Percentiles rank a stretch among this genome's conserved stretches.
Evolutionary conservation across 2,329 filamentous ascomycete species (phyloP).

Genomic region (Acrocalymma vagum): DNA sequence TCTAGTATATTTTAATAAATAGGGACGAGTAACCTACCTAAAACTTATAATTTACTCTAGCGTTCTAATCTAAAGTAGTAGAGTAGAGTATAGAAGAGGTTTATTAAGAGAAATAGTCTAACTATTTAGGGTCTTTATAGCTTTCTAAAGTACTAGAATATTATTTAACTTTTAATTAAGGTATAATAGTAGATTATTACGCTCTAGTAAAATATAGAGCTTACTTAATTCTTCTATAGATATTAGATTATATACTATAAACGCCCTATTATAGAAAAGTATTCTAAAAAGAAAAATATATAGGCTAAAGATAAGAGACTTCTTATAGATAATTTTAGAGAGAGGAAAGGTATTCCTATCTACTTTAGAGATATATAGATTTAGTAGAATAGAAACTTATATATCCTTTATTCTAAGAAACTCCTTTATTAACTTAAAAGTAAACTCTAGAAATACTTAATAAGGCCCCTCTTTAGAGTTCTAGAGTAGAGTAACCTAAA

Average conservation of each 20-base stretch:
- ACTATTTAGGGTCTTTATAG: slow-evolving; percentile 21
- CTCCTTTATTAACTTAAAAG: too few relatives aligned
- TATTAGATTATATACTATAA: slow-evolving; percentile 38
- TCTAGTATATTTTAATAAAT: slow-evolving; percentile 41
- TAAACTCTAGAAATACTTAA: too few relatives aligned
- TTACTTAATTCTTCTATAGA: slow-evolving; percentile 43
- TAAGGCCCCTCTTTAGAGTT: too few relatives aligned
- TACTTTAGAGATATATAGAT: too few relatives aligned
- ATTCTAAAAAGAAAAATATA: slow-evolving; percentile 36
- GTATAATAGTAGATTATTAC: slow-evolving; percentile 41
- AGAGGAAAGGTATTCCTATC: slow-evolving; percentile 34
- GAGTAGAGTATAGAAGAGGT: slow-evolving; percentile 21
- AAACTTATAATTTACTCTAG: slow-evolving; percentile 45
- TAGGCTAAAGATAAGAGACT: slow-evolving; percentile 37
- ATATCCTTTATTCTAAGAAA: too few relatives aligned
- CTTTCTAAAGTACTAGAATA: slow-evolving; percentile 41
- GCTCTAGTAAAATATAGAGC: slow-evolving; percentile 36
- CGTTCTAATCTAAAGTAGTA: slow-evolving; percentile 35
- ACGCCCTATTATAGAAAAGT: slow-evolving; percentile 40
- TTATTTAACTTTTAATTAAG: slow-evolving; percentile 41
- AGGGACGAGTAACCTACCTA: slow-evolving; percentile 38
- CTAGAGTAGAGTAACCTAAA: too few relatives aligned
- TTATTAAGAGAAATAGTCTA: slow-evolving; percentile 32
- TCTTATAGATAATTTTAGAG: slow-evolving; percentile 39
- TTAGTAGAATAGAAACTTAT: too few relatives aligned